Evolutionary conservation across 1,284 basidiomycete genomes (phyloP), one percentile per base, ranked within the genome.

Genomic region (Melanopsichium pennsylvanicum): DNA sequence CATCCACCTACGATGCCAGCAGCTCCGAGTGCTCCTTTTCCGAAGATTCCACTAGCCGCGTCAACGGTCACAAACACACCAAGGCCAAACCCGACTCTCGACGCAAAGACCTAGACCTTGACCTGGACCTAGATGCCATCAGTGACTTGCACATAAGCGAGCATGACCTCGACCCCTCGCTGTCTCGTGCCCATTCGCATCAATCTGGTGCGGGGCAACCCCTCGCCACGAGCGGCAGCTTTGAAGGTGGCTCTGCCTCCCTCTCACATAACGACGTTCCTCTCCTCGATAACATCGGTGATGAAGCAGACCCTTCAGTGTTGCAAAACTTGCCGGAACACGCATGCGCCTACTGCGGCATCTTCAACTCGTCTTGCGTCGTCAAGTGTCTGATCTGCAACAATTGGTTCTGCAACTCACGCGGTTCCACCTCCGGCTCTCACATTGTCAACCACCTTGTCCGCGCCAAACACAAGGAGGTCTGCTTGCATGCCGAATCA

Each of bases 391-490:
- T 97, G 27, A 84, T 93, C 45, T 99, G 96, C 82, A 88, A 88
- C 54, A 98, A 98, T 82, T 99, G 78, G 78, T 99, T 99, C 82
- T 99, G 96, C 85, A 99, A 99, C 82, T 95, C 95, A n/a, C 88
- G 95, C 46, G 94, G 95, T 47, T 95, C 94, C 78, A 97, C 94
- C 2, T 95, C 94, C 1, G 95, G 94, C 3, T 79, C 78, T 10
- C 96, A 99, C 81, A 98, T 99, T 74, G 95, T 99, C 76, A 97
- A 96, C 82, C 96, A 99, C 83, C 87, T 99, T 51, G 96, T 98
- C 48, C 92, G 95, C 76, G 93, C 96, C 23, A 97, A 97, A 83
- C 96, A 99, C 84, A 97, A 97, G 84, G 95, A 98, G 81, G 95
- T 99, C 61, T 91, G 93, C 60, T 84, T 99, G 39, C 96, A 99